A percentile compares a stretch with the other conserved stretches of the same genome.
Evolutionary conservation across 192 early-diverging fungal genomes (phyloP).

Genomic region (Funneliformis geosporum): DNA sequence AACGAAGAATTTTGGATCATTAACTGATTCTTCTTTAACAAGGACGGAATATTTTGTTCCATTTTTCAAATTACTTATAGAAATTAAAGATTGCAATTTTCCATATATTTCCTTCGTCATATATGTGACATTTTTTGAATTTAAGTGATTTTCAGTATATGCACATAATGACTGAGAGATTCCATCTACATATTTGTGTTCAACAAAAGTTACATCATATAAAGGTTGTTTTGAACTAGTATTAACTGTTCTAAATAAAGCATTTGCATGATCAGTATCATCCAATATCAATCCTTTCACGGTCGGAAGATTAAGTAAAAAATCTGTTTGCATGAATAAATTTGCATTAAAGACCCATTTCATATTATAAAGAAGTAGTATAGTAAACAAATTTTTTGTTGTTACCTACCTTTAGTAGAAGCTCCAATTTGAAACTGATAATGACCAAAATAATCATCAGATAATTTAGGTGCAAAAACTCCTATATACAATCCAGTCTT

Average conservation of each 20-base stretch:
- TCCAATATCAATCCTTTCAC: conserved; percentile 36
- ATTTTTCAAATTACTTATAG: conserved; percentile 35
- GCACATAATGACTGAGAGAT: conserved; percentile 54
- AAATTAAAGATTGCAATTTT: conserved; percentile 24
- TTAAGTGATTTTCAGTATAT: conserved; percentile 41
- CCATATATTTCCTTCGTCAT: conserved; percentile 30
- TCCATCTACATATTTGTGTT: conserved; percentile 24
- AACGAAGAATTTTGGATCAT: conserved; percentile 31
- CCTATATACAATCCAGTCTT: conserved; percentile 1
- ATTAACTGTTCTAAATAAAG: conserved; percentile 29
- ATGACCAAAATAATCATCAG: background rate
- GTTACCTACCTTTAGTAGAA: conserved; percentile 5
- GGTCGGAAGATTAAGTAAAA: background rate
- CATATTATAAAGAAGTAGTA: background rate
- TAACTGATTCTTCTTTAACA: conserved; percentile 38
- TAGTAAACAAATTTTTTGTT: background rate
- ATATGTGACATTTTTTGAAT: conserved; percentile 42
- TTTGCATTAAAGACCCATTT: background rate
- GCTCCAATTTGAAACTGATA: conserved; percentile 24
- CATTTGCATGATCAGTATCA: conserved; percentile 42
- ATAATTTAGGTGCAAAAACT: background rate
- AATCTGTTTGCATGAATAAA: background rate
- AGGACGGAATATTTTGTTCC: conserved; percentile 48
- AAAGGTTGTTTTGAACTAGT: conserved; percentile 35
- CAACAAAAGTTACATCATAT: conserved; percentile 36